Base-by-base conservation (phyloP, 768 basidiomycete species). In the Mycena metata region DNA sequence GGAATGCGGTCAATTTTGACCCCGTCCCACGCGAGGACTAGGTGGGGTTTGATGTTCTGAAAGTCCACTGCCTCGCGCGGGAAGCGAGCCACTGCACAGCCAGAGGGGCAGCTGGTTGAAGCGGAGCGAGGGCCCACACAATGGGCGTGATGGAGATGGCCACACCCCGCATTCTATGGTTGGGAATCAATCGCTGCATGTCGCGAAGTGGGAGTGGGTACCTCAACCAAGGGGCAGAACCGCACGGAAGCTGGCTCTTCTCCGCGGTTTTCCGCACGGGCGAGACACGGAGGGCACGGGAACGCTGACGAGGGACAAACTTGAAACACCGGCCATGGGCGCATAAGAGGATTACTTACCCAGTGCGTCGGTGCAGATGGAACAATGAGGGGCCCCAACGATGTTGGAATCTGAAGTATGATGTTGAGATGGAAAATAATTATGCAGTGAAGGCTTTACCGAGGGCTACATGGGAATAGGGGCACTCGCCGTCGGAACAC, bases 111-210 rank as follows among this genome's bases (percentile, higher is more conserved):
- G 15, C 64, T 52, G 1, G 43, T 30, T 13, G 45, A 60, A 26
- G 33, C 35, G 36, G 43, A 26, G 0, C 67, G 71, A 0, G 68
- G 46, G 11, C 73, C 74, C 16, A 78, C 41, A 59, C 77, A 78
- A 55, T 78, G 77, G 2, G 77, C 74, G 50, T 78, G 77, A 49
- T 78, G 77, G 8, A 76, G 47, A 54, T 78, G 76, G 4, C 69
- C 70, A 50, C 77, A 78, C 8, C 73, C 74, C 23, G 75, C 76
- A 47, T 78, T 78, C 77, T 78, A 46, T 10, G 12, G 1, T 26
- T 0, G 8, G 39, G 16, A 52, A 55, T 45, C 6, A 16, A 52
- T 42, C 11, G 49, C 24, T 5, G 36, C 24, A 24, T 52, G 41
- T 49, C 23, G 17, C 21, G 16, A 35, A 51, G 15, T 13, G n/a